These are phyloP conservation scores for Didymella arachidicola DNA, from an alignment of 2,329 filamentous ascomycete genomes.

Conservation along the genomic window DNA sequence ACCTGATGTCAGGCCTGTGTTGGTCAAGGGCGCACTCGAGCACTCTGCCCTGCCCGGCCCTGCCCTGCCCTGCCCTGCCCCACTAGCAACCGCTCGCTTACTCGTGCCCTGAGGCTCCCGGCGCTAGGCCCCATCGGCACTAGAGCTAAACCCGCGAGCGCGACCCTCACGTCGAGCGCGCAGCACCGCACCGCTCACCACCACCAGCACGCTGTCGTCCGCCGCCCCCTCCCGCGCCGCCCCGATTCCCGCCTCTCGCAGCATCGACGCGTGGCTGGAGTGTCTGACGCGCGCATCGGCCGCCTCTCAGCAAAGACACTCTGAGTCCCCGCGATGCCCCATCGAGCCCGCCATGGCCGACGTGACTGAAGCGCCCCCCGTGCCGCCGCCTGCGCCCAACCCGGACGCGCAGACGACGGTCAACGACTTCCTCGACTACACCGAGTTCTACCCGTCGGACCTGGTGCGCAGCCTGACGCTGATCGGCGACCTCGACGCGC, in stretches of 20 bases:
- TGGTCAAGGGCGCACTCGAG: background rate
- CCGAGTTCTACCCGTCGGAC: constrained; percentile 72
- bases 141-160: background rate
- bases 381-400: constrained; percentile 59
- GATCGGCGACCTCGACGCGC: constrained; percentile 61
- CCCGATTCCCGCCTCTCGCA: constrained; percentile 38
- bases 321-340: constrained; percentile 41
- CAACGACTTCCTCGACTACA: constrained; percentile 73
- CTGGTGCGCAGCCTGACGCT: constrained; percentile 69
- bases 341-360: constrained; percentile 44
- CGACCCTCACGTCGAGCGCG: background rate
- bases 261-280: constrained; percentile 51
- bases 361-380: constrained; percentile 42
- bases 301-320: constrained; percentile 37
- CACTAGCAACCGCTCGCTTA: too few relatives aligned
- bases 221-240: constrained; percentile 27
- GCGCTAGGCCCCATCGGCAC: too few relatives aligned
- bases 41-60: background rate
- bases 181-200: background rate
- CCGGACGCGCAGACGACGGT: constrained; percentile 72
- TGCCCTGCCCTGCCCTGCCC: background rate
- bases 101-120: too few relatives aligned
- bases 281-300: constrained; percentile 49
- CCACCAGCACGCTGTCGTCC: constrained; percentile 26
- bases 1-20: too few relatives aligned